These are phyloP conservation scores for Gossypium schwendimanii DNA, from an alignment of 441 rosid genomes.

Conservation along the genomic window DNA sequence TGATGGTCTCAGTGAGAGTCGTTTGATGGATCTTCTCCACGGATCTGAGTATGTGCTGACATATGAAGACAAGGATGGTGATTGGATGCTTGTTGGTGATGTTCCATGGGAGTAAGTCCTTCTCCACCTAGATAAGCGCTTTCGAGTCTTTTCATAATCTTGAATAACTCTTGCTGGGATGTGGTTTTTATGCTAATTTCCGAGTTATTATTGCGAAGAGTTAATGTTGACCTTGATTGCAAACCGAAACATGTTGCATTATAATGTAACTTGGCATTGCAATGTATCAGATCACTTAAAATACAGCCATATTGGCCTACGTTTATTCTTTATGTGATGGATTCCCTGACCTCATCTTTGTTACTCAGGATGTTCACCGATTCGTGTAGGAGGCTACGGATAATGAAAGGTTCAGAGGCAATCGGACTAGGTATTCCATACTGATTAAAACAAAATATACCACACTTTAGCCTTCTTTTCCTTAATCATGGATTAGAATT, in stretches of 20 bases:
- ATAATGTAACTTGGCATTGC: neutral
- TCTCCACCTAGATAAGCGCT: neutral
- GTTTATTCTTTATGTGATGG: no score
- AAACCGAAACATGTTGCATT: no score
- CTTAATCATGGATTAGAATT: neutral
- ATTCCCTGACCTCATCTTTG: neutral
- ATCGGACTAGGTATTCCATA: slow-evolving; percentile 43
- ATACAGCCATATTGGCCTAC: neutral
- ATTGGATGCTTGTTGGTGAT: slow-evolving; percentile 93
- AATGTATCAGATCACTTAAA: neutral
- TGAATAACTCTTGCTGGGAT: no score
- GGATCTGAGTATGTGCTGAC: slow-evolving; percentile 66
- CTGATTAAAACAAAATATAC: neutral
- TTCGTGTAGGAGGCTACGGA: slow-evolving; percentile 51
- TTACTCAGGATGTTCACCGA: slow-evolving; percentile 43
- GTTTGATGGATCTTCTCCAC: slow-evolving; percentile 48
- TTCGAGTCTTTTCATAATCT: neutral
- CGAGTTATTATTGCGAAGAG: no score
- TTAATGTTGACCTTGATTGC: no score
- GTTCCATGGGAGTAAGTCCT: slow-evolving; percentile 76
- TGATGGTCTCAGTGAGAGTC: slow-evolving; percentile 55
- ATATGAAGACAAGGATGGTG: slow-evolving; percentile 85
- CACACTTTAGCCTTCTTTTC: neutral
- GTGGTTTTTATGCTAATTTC: no score
- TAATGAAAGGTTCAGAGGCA: slow-evolving; percentile 51